phyloP scores from a whole-genome alignment of 495 filamentous ascomycete species.

The Aspergillus avenaceus region DNA sequence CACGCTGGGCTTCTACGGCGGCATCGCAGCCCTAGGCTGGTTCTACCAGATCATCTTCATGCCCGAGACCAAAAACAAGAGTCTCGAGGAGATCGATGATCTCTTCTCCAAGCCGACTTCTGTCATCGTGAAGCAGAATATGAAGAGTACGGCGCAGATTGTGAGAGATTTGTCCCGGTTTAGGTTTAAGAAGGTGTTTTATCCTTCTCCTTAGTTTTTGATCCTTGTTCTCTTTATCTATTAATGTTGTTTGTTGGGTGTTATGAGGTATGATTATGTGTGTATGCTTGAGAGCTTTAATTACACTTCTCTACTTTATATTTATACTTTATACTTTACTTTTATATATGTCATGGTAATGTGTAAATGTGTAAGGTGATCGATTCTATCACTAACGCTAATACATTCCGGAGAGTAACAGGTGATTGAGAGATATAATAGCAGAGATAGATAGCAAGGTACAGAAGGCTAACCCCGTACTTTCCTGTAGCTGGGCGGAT shows the following conservation, averaged over 20 bases:
- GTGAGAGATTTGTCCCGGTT: conserved; percentile 27
- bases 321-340: too few species aligned
- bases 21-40: conserved; percentile 54
- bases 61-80: conserved; percentile 61
- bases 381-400: too few species aligned
- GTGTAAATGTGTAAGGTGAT: too few species aligned
- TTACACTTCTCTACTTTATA: too few species aligned
- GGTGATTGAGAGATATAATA: too few species aligned
- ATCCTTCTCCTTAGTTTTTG: conserved; percentile 18
- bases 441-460: conserved; percentile 12
- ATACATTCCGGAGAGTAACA: too few species aligned
- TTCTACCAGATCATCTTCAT: conserved; percentile 58
- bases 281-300: neutral
- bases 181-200: conserved; percentile 33
- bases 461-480: conserved; percentile 58
- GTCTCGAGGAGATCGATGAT: conserved; percentile 59
- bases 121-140: conserved; percentile 49
- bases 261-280: neutral
- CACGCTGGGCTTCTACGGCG: conserved; percentile 57
- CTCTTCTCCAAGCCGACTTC: conserved; percentile 53
- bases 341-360: too few species aligned
- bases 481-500: conserved; percentile 93
- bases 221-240: neutral
- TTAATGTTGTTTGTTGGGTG: neutral
- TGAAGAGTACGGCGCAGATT: conserved; percentile 34